Evolutionary conservation across 2,329 filamentous ascomycete species (phyloP).

Genomic region (Pseudogymnoascus destructans): DNA sequence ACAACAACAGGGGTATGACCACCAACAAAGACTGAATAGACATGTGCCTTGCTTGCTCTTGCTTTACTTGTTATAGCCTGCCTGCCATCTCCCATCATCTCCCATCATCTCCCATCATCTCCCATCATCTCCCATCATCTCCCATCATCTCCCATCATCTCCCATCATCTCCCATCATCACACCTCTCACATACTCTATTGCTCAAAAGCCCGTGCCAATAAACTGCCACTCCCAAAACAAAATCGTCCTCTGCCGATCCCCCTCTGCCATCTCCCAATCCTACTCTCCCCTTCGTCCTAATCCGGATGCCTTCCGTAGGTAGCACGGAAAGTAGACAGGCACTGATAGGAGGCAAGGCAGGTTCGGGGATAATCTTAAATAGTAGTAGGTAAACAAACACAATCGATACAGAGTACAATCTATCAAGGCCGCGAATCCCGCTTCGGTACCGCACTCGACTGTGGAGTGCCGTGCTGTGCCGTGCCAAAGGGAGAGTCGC

Average conservation of each 20-base stretch:
- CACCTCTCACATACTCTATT: too few species aligned
- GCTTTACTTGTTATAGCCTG: too few species aligned
- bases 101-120: too few species aligned
- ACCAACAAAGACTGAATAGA: neutral
- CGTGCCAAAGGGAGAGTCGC: neutral
- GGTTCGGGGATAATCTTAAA: neutral
- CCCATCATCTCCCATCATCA: too few species aligned
- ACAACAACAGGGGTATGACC: neutral
- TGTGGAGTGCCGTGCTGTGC: neutral
- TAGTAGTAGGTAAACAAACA: neutral
- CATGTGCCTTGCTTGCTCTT: neutral
- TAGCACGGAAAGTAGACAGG: too few species aligned
- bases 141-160: too few species aligned
- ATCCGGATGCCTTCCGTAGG: neutral
- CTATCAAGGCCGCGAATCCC: neutral
- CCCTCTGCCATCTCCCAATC: too few species aligned
- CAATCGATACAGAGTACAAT: neutral
- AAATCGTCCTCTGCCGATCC: neutral
- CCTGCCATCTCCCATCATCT: too few species aligned
- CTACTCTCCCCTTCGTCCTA: neutral
- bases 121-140: too few species aligned
- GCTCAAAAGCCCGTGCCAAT: neutral
- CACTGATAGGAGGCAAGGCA: neutral
- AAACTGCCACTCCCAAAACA: neutral
- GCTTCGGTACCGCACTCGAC: neutral